Conservation (phyloP, 169 alveolate genomes). For the Plasmodium adleri region DNA sequence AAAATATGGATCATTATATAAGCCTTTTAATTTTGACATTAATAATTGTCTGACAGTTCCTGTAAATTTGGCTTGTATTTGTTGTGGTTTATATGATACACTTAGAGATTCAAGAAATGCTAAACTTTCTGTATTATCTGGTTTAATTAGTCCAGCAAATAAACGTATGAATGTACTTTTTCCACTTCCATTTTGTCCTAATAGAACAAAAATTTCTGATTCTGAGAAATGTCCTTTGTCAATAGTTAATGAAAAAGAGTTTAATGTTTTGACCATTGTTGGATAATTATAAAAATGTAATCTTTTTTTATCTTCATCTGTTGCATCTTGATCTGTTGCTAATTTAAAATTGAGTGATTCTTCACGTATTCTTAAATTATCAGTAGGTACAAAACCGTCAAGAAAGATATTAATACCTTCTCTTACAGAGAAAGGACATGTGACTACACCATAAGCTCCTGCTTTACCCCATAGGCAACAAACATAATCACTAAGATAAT, state of each 20-base stretch:
- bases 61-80: slow-evolving; percentile 97
- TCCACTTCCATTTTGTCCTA: slow-evolving; percentile 99
- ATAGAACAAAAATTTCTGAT: slow-evolving; percentile 97
- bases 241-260: slow-evolving; percentile 90
- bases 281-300: slow-evolving; percentile 87
- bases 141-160: slow-evolving; percentile 95
- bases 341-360: slow-evolving; percentile 94
- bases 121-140: slow-evolving; percentile 92
- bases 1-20: slow-evolving; percentile 94
- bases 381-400: slow-evolving; percentile 99
- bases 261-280: slow-evolving; percentile 89
- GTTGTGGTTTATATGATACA: slow-evolving; percentile 98
- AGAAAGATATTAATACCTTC: slow-evolving; percentile 99
- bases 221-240: slow-evolving; percentile 95
- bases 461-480: slow-evolving; percentile 99
- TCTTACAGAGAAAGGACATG: slow-evolving; percentile 99
- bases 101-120: slow-evolving; percentile 92
- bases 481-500: slow-evolving; percentile 98
- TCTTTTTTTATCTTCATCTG: slow-evolving; percentile 83
- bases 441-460: slow-evolving; percentile 99
- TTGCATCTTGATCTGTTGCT: slow-evolving; percentile 84
- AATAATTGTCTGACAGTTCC: slow-evolving; percentile 97
- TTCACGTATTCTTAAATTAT: slow-evolving; percentile 99
- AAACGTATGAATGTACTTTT: slow-evolving; percentile 98
- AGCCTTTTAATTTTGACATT: slow-evolving; percentile 92